Base-by-base conservation (phyloP, 176 grass and related monocot genomes). In the Rhipidocladum racemiflorum region DNA sequence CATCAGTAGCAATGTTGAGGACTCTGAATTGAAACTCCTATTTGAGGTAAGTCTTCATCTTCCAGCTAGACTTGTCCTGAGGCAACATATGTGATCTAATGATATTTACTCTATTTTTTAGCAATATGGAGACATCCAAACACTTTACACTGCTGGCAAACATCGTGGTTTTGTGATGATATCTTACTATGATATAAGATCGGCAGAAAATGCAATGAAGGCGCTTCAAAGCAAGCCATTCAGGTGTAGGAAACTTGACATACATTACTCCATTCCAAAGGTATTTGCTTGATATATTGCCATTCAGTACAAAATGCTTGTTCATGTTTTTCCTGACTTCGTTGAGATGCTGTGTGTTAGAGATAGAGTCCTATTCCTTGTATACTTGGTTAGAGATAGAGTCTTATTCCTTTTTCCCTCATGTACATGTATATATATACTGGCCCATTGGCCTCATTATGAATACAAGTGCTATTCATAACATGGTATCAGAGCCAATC, bases 131-230 rank as follows among this genome's bases (percentile, higher is more conserved):
- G 95, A 94, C 64, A 89, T 97, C 53, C 85, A 62, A 24, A 88
- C 86, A 70, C 78, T 97, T 57, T 86, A 97, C 79, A 85, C 90
- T 74, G 84, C 92, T 4, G 89, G 88, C 77, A 97, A 97, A 85
- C 90, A 92, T 89, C 90, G 59, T 81, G 95, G 92, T 80, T 91
- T 94, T 81, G 92, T 97, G 39, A 88, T 92, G 78, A 78, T 97
- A 78, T 97, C 92, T 76, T 97, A 94, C 81, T 97, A 97, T 85
- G 95, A 97, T 77, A 83, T 97, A 85, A 89, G 95, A 72, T 85
- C 95, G 1, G 83, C 95, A 42, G 83, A 89, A 80, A 85, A 87
- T 89, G 95, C 95, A 70, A 91, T 94, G 65, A 79, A 79, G 61
- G 86, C 86, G 51, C 92, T 97, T 88, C 92, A 94, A 55, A 87